Evolutionary conservation across 2,329 filamentous ascomycete species (phyloP).

Genomic region (Penicillium sp.): DNA sequence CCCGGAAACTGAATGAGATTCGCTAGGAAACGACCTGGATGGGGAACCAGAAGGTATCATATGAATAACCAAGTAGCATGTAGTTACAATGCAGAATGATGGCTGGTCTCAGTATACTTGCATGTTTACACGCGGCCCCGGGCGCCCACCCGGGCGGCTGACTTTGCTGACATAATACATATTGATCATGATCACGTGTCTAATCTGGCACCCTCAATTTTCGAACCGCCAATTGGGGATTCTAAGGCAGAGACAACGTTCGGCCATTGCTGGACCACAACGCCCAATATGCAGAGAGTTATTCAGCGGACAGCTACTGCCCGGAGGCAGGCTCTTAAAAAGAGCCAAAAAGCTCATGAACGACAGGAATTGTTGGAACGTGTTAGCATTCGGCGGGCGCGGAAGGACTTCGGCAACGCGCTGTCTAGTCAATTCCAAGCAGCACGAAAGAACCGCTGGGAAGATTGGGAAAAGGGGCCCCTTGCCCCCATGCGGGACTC

Average conservation of each 20-base stretch:
- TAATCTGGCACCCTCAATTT: conserved; percentile 24
- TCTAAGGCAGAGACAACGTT: conserved; percentile 17
- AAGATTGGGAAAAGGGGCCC: conserved; percentile 76
- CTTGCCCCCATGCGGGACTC: conserved; percentile 74
- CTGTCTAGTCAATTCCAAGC: conserved; percentile 41
- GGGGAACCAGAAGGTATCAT: background rate
- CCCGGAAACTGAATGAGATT: background rate
- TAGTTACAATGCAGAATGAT: background rate
- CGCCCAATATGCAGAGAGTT: conserved; percentile 65
- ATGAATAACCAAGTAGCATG: background rate
- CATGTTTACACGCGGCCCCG: background rate
- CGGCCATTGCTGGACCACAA: conserved; percentile 33
- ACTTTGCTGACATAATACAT: background rate
- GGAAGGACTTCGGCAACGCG: conserved; percentile 32
- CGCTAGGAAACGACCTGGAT: too few relatives aligned
- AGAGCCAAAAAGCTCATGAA: conserved; percentile 44
- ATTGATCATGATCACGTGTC: conserved; percentile 16
- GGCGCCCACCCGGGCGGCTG: too few relatives aligned
- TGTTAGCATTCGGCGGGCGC: conserved; percentile 29
- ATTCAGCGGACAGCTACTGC: conserved; percentile 64
- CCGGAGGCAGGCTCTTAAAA: conserved; percentile 58
- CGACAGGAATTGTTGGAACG: conserved; percentile 40
- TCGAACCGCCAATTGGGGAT: conserved; percentile 20
- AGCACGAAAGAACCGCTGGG: conserved; percentile 59
- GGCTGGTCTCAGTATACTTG: background rate